phyloP scores from a whole-genome alignment of 2,329 filamentous ascomycete genomes.

The Hypoxylon sp. region DNA sequence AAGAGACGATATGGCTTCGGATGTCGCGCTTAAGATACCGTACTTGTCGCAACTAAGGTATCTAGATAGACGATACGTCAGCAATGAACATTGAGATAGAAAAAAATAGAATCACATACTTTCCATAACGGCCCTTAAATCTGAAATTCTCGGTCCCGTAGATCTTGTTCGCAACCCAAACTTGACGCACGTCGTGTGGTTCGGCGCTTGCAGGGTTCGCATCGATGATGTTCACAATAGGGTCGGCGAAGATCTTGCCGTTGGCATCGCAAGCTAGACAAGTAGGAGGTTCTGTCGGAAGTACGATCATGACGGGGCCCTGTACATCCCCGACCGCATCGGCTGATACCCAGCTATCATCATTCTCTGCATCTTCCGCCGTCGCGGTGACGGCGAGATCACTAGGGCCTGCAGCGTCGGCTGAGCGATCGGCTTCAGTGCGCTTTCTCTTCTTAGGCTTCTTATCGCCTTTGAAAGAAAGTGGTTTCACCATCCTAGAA shows the following conservation, averaged over 20 bases:
- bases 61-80: constrained; percentile 60
- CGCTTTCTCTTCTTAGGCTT: constrained; percentile 94
- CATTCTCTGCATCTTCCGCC: constrained; percentile 66
- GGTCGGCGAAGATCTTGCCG: constrained; percentile 86
- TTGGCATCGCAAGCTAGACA: constrained; percentile 88
- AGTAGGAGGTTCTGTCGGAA: constrained; percentile 80
- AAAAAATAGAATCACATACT: constrained; percentile 63
- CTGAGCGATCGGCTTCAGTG: constrained; percentile 62
- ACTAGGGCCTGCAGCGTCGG: constrained; percentile 59
- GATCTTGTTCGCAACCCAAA: constrained; percentile 91
- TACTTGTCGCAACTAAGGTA: constrained; percentile 90
- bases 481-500: constrained; percentile 83
- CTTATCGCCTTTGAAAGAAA: constrained; percentile 98
- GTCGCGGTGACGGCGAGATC: constrained; percentile 55
- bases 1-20: constrained; percentile 85
- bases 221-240: constrained; percentile 90
- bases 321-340: constrained; percentile 80
- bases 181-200: constrained; percentile 94
- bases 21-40: constrained; percentile 81
- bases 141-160: constrained; percentile 85
- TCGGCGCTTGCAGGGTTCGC: constrained; percentile 86
- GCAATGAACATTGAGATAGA: background rate
- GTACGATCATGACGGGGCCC: constrained; percentile 85
- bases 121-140: constrained; percentile 92
- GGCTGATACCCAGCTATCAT: constrained; percentile 93